Base-by-base conservation (phyloP, 2,329 filamentous ascomycete genomes). In the Aspergillus thermomutatus region DNA sequence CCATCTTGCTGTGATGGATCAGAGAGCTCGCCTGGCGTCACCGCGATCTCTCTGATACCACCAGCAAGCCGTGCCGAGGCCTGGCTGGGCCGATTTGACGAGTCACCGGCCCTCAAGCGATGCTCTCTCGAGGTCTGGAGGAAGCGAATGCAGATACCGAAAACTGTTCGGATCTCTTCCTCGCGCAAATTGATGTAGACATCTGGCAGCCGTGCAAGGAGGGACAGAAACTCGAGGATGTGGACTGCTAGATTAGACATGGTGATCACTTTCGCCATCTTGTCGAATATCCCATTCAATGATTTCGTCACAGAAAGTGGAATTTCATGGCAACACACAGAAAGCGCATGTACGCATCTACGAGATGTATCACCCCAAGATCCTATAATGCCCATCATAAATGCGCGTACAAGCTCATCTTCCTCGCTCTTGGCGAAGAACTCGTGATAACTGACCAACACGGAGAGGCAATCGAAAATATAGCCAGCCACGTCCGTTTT, bases 211-310 rank as follows among this genome's bases (percentile, higher is more conserved):
- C 93, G 87, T 53, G 92, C 92, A 27, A 99, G 82, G 50, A 91
- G 88, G 9, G 91, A 90, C n/a, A 99, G 79, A 68, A 99, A 97
- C 69, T 99, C 94, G 50, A 99, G 80, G 59, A 99, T 96, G 69
- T 99, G 94, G 59, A 97, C 89, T 9, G 93, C 92, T 37, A 97
- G 89, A 55, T 92, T 86, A 6, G 91, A 87, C 67, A 96, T 92
- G 1, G 94, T 97, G 67, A 99, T 96, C 67, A 97, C 95, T 65
- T 92, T 91, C 1, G 92, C 89, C 90, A 99, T 96, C 70, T 91
- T 93, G 67, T 92, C 89, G 54, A 99, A 81, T 63, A 97, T 91
- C 48, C 87, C 89, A 48, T 93, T 89, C 58, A 97, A 81, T 21
- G 87, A 88, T 70, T 93, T 96, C 69, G 89, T 91, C 52, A 92